Evolutionary conservation across 805 yeast genomes (phyloP).

Genomic region (Teunomyces pallodes): DNA sequence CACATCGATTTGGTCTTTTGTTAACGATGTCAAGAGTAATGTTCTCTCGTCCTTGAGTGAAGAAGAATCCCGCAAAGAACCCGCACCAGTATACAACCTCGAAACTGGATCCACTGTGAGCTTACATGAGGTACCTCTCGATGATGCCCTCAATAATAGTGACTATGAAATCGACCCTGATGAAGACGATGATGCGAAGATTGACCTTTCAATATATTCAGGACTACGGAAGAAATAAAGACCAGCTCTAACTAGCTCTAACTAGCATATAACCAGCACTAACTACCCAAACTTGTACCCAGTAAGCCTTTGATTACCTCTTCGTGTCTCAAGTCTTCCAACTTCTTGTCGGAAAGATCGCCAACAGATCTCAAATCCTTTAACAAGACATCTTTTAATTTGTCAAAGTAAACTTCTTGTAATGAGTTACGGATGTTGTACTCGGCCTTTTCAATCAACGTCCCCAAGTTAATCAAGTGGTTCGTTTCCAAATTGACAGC

Average conservation of each 20-base stretch:
- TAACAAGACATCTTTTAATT: constrained; percentile 79
- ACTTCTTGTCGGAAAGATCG: constrained; percentile 28
- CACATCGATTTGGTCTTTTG: constrained; percentile 42
- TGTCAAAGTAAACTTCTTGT: constrained; percentile 94
- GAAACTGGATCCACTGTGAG: constrained; percentile 27
- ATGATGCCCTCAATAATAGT: constrained; percentile 10
- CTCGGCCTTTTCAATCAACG: constrained; percentile 84
- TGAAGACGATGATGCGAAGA: constrained; percentile 17
- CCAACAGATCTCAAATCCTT: constrained; percentile 42
- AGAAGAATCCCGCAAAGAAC: constrained; percentile 6
- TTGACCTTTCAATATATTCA: constrained; percentile 29
- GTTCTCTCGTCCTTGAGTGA: constrained; percentile 26
- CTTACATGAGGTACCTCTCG: constrained; percentile 7
- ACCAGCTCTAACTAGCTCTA: not conserved
- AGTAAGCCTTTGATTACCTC: constrained; percentile 41
- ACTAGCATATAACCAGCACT: not conserved
- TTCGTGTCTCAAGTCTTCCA: constrained; percentile 31
- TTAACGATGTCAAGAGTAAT: constrained; percentile 39
- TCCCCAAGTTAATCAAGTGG: constrained; percentile 86
- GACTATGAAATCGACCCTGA: constrained; percentile 11
- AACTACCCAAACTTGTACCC: constrained; percentile 10
- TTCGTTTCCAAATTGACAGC: constrained; percentile 46
- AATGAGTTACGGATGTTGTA: constrained; percentile 79
- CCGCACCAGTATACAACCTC: constrained; percentile 17
- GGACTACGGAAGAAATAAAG: constrained; percentile 3